Conservation (phyloP, 2,329 filamentous ascomycete genomes). For the Cladosporium sp. region DNA sequence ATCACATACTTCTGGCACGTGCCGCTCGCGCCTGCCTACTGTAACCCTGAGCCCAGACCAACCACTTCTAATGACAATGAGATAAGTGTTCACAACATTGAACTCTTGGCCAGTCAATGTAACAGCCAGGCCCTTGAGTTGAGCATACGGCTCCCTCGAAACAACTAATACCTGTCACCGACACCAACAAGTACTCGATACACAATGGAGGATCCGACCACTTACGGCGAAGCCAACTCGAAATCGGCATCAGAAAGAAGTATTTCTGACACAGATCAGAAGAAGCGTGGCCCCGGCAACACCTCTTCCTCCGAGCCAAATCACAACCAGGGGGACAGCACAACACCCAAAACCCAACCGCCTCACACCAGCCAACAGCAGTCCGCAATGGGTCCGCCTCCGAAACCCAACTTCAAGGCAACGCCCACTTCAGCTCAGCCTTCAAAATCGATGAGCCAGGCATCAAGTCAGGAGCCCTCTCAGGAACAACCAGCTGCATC, state of each 20-base stretch:
- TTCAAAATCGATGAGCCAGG: not conserved
- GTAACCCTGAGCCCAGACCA: not conserved
- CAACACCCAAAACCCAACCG: not conserved
- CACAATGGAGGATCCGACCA: not conserved
- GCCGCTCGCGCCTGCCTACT: constrained; percentile 1
- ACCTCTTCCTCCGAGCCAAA: not conserved
- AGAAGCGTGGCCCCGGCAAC: not conserved
- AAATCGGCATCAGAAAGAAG: not conserved
- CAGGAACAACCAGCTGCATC: not conserved
- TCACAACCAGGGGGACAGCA: not conserved
- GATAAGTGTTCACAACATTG: not conserved
- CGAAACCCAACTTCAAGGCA: constrained; percentile 10
- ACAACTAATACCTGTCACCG: not conserved
- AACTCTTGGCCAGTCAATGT: not conserved
- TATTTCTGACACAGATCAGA: not conserved
- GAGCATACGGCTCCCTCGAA: not conserved
- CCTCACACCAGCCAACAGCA: not conserved
- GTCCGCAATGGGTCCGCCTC: constrained; percentile 5
- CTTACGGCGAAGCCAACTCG: not conserved
- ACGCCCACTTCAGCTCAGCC: constrained; percentile 10
- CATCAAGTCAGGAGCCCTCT: not conserved
- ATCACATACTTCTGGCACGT: not conserved
- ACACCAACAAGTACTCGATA: not conserved
- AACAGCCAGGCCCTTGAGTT: too few relatives aligned
- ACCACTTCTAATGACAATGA: not conserved